Conservation (phyloP, 1,284 basidiomycete genomes). For the Trichosporon asahii region DNA sequence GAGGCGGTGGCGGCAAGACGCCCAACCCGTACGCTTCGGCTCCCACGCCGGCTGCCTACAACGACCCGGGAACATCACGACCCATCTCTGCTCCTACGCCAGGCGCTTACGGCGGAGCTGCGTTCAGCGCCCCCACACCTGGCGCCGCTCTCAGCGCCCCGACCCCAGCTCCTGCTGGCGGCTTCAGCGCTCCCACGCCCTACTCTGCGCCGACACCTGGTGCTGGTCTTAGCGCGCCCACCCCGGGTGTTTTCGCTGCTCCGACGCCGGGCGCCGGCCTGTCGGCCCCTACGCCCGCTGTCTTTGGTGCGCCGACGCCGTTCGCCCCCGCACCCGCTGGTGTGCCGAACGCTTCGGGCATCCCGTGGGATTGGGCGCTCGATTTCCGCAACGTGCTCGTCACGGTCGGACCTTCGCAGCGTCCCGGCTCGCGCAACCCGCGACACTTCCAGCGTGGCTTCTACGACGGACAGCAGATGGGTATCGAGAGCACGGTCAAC, state of each 20-base stretch:
- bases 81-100: constrained; percentile 56
- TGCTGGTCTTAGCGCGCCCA: constrained; percentile 40
- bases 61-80: constrained; percentile 40
- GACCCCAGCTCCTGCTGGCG: constrained; percentile 53
- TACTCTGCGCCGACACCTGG: constrained; percentile 53
- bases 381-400: constrained; percentile 50
- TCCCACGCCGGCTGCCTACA: constrained; percentile 33
- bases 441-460: constrained; percentile 45
- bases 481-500: constrained; percentile 31
- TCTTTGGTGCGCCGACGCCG: constrained; percentile 27
- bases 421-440: constrained; percentile 37
- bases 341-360: constrained; percentile 13
- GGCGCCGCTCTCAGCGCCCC: constrained; percentile 49
- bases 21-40: constrained; percentile 59
- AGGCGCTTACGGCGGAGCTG: constrained; percentile 36
- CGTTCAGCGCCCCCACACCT: constrained; percentile 44
- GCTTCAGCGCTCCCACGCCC: constrained; percentile 51
- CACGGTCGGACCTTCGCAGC: constrained; percentile 37
- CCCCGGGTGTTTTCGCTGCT: constrained; percentile 27
- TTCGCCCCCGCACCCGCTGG: constrained; percentile 11
- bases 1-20: constrained; percentile 50
- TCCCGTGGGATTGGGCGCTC: constrained; percentile 47
- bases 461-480: constrained; percentile 38
- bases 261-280: constrained; percentile 14
- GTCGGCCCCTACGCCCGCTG: neutral